Base-by-base conservation (phyloP, 116 monocot species). In the Phalaenopsis hybrid region DNA sequence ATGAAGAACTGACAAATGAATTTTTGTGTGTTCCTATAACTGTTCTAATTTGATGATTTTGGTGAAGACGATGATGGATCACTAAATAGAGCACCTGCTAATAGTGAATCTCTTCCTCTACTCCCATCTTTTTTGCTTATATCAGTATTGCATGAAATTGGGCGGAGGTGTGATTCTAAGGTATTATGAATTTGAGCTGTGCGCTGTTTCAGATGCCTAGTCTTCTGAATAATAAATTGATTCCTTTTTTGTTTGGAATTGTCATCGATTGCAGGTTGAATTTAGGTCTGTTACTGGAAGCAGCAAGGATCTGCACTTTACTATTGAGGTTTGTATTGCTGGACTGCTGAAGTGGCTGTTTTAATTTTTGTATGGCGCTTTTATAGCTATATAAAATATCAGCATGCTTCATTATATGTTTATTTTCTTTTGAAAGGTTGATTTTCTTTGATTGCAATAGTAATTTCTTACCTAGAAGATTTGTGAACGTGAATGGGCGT, bases 71-170 rank as follows among this genome's bases (percentile, higher is more conserved):
- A 86, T 83, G 91, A 90, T 51, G 41, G 79, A 65, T 59, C 79
- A 21, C 18, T 18, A 72, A 82, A 79, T 82, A 86, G 85, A 79
- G 79, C 82, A 75, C 41, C 77, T 79, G 50, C 28, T 33, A 84
- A 63, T 34, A 85, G 76, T 10, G 88, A 83, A 74, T 81, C 83
- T 45, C 49, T 79, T 15, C 80, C 44, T 80, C 18, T 82, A 82
- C 78, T 67, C 28, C 81, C 86, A 61, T 79, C 85, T 11, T 79
- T 86, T 18, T 51, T 93, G 77, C 89, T 87, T 68, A 78, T 94
- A 79, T 58, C 61, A 21, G 94, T 89, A 12, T 72, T 97, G 84
- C 88, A 87, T 86, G 94, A 97, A 89, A 97, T 97, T 79, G 97
- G 87, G 1, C 79, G 87, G 69, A 89, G 83, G 44, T 97, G 93